Evolutionary conservation across 805 yeast genomes (phyloP), one percentile per base, ranked within the genome.

Genomic region (Wickerhamomyces chaumierensis): DNA sequence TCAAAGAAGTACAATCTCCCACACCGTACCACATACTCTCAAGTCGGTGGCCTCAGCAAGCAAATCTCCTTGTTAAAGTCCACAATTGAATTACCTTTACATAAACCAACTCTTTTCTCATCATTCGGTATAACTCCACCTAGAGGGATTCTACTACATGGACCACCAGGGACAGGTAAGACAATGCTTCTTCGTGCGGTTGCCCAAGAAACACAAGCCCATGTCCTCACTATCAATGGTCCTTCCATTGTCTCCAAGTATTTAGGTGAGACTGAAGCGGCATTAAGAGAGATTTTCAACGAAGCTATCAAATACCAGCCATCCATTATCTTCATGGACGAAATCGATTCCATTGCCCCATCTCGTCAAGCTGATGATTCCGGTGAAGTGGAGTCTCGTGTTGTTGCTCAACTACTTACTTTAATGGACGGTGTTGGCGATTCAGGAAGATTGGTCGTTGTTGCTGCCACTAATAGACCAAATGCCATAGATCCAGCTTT

Each of bases 141-240:
- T 13, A 67, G 96, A 41, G 98, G 98, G 28, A 76, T 90, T n/a
- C 62, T 90, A 14, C 60, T 90, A 12, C 95, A 90, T 61, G 98
- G 98, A 0, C 95, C 96, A 3, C 92, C 97, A 3, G 98, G 98
- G 3, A 90, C 96, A 0, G 98, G 98, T 37, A 90, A 90, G 56
- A 83, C 96, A 1, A 75, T 88, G 85, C 67, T 92, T 7, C 65
- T 92, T 29, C 71, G 83, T 39, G 81, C 95, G 20, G 77, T 90
- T 9, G 94, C 95, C 0, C 68, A 75, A 44, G 90, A 81, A 42
- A 65, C 73, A 2, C 71, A 80, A 43, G 94, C 94, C 0, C 98
- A 90, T 57, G 77, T 90, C 0, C 66, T 92, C 34, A 78, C 82
- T 3, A 80, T 92, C 18, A 82, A 83, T 55, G 96, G 96, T 0